phyloP scores from a whole-genome alignment of 2,329 filamentous ascomycete genomes.

The Fusarium domesticum region DNA sequence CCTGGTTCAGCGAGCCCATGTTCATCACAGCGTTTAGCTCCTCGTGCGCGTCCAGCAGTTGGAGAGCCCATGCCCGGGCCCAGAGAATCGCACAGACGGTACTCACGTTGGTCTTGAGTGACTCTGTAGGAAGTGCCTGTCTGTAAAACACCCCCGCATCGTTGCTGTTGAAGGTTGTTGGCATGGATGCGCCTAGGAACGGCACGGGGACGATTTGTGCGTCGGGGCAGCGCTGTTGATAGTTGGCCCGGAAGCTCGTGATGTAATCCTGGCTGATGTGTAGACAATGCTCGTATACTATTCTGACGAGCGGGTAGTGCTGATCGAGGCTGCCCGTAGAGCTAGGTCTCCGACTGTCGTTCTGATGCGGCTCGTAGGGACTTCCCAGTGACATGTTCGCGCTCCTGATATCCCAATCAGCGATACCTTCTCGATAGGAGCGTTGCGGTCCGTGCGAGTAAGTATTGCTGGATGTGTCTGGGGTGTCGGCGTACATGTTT shows the following conservation, averaged over 20 bases:
- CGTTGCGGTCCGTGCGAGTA: neutral
- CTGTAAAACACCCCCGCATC: neutral
- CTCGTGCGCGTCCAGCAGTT: slow-evolving; percentile 1
- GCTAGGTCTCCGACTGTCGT: neutral
- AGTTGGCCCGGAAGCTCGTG: slow-evolving; percentile 1
- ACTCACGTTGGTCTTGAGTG: slow-evolving; percentile 4
- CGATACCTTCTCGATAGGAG: neutral
- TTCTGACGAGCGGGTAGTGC: neutral
- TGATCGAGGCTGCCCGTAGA: neutral
- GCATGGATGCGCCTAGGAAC: neutral
- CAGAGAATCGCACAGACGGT: slow-evolving; percentile 7
- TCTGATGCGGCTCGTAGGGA: neutral
- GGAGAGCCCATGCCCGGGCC: slow-evolving; percentile 2
- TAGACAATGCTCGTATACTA: slow-evolving; percentile 5
- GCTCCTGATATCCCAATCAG: neutral
- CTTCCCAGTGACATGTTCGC: neutral
- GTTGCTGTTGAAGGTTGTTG: neutral
- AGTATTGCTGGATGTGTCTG: neutral
- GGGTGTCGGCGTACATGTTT: neutral
- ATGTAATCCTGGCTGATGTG: slow-evolving; percentile 4
- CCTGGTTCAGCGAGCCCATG: neutral
- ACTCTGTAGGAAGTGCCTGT: neutral
- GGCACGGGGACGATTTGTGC: neutral
- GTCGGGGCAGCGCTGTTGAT: neutral
- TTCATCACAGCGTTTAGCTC: neutral